Conservation (phyloP, 768 basidiomycete species). For the Leccinum fibrillosum region DNA sequence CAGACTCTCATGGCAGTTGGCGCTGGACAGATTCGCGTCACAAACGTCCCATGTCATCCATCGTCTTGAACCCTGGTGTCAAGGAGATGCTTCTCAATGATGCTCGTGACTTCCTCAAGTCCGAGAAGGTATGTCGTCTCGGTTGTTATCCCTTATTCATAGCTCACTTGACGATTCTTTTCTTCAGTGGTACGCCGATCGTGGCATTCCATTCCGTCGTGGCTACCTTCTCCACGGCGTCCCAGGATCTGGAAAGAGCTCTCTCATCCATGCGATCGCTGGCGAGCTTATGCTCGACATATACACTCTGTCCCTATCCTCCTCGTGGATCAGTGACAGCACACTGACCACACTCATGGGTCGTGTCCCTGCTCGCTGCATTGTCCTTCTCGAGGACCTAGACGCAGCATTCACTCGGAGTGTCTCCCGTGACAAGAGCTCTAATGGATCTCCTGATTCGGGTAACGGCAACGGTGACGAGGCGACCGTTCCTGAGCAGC, state of each 20-base stretch:
- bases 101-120: constrained; percentile 77
- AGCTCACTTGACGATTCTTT: background rate
- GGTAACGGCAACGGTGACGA: constrained; percentile 34
- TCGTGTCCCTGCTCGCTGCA: constrained; percentile 78
- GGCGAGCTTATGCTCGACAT: constrained; percentile 89
- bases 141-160: background rate
- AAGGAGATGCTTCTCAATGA: constrained; percentile 87
- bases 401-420: constrained; percentile 86
- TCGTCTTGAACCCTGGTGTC: constrained; percentile 84
- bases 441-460: constrained; percentile 43
- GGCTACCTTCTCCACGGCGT: constrained; percentile 84
- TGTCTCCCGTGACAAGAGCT: constrained; percentile 58
- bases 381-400: constrained; percentile 87
- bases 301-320: constrained; percentile 84
- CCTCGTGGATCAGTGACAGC: constrained; percentile 85
- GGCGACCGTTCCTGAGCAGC: constrained; percentile 27
- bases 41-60: constrained; percentile 85
- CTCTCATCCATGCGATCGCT: constrained; percentile 83
- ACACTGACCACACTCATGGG: constrained; percentile 86
- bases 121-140: constrained; percentile 60
- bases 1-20: constrained; percentile 86
- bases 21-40: constrained; percentile 84
- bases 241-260: constrained; percentile 84
- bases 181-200: constrained; percentile 83
- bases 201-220: constrained; percentile 88